Evolutionary conservation across 2,329 filamentous ascomycete genomes (phyloP).

Genomic region (Atkinsonella texensis): DNA sequence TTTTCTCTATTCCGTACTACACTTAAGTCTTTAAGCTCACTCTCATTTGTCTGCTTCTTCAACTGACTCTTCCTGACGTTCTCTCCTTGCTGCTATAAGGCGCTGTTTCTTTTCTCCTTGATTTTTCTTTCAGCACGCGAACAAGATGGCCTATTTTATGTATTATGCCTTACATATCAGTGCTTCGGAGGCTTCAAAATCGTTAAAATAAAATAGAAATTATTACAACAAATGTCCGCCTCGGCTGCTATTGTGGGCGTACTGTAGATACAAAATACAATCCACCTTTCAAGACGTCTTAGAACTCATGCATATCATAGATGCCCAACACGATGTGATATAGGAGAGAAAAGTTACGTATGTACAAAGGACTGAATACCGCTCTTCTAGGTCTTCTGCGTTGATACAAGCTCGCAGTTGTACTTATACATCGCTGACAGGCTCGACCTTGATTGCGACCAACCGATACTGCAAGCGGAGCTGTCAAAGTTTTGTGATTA

Average conservation of each 20-base stretch:
- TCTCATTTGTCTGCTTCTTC: neutral
- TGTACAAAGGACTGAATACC: neutral
- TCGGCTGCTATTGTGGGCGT: neutral
- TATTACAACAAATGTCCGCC: neutral
- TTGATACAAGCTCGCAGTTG: neutral
- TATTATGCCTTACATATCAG: neutral
- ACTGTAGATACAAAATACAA: neutral
- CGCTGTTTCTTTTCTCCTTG: neutral
- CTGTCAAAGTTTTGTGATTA: too few relatives aligned
- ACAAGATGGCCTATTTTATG: neutral
- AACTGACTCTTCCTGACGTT: neutral
- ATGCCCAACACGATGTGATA: too few relatives aligned
- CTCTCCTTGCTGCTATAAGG: neutral
- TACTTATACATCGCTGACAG: neutral
- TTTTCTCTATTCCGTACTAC: too few relatives aligned
- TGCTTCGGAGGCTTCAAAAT: neutral
- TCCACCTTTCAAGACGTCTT: too few relatives aligned
- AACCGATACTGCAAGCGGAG: too few relatives aligned
- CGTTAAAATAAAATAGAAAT: neutral
- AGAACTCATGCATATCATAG: too few relatives aligned
- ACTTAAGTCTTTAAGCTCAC: neutral
- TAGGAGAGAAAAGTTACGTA: too few relatives aligned
- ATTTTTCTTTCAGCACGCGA: neutral
- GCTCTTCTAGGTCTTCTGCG: neutral
- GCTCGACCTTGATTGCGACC: neutral